These are phyloP conservation scores for Fusarium burgessii DNA, from an alignment of 2,329 filamentous ascomycete species.

Conservation along the genomic window DNA sequence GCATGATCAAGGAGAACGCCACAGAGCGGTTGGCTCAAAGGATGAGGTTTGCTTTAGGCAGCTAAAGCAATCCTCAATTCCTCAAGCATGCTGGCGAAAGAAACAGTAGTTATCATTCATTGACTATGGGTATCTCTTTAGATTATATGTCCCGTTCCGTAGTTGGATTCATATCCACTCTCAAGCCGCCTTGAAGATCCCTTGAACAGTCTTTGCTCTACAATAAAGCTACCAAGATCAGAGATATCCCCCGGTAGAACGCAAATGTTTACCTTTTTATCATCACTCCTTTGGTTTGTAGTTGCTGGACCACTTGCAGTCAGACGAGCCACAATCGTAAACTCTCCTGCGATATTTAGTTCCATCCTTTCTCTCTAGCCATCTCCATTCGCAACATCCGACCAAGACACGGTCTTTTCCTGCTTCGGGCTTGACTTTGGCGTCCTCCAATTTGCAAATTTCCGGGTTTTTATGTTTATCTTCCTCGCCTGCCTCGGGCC, in stretches of 20 bases:
- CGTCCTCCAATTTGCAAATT: background rate
- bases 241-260: rapidly evolving
- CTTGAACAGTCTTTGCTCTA: no score
- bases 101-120: no score
- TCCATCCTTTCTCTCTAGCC: background rate
- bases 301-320: background rate
- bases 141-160: no score
- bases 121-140: no score
- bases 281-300: background rate
- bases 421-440: background rate
- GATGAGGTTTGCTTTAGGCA: background rate
- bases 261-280: background rate
- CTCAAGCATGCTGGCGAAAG: no score
- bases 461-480: no score
- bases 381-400: background rate
- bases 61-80: no score
- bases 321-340: background rate
- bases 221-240: no score
- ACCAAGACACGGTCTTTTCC: background rate
- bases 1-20: no score
- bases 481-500: background rate
- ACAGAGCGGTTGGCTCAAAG: background rate
- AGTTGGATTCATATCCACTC: no score
- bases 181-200: background rate
- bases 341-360: background rate